A percentile compares a stretch with the other conserved stretches of the same genome.
Evolutionary conservation across 768 basidiomycete species (phyloP).

Genomic region (Daedalea quercina): DNA sequence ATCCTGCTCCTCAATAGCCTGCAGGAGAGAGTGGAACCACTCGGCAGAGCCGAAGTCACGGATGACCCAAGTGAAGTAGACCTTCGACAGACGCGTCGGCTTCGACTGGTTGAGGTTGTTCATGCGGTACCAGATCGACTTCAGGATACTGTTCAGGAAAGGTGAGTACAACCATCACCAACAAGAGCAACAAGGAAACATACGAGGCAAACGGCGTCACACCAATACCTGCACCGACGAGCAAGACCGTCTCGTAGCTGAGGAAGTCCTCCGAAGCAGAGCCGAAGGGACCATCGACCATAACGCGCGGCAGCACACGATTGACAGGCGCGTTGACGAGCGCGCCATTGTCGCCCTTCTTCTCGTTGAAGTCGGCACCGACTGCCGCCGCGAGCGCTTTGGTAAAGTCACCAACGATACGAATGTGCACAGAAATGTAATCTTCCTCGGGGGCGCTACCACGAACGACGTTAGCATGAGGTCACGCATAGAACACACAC

Average conservation of each 20-base stretch:
- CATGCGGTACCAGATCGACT: slow-evolving; percentile 95
- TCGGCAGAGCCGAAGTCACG: slow-evolving; percentile 85
- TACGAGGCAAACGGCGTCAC: slow-evolving; percentile 95
- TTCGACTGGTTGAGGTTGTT: slow-evolving; percentile 74
- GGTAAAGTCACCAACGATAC: slow-evolving; percentile 90
- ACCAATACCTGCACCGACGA: slow-evolving; percentile 94
- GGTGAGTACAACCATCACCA: neutral
- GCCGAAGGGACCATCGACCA: slow-evolving; percentile 96
- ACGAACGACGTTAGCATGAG: slow-evolving; percentile 1
- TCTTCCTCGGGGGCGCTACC: slow-evolving; percentile 88
- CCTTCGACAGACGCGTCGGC: slow-evolving; percentile 81
- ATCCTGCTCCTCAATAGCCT: slow-evolving; percentile 93
- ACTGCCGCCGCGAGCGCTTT: slow-evolving; percentile 71
- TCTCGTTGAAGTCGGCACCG: slow-evolving; percentile 73
- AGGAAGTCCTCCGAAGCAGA: slow-evolving; percentile 87
- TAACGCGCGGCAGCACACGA: slow-evolving; percentile 78
- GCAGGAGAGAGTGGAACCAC: slow-evolving; percentile 91
- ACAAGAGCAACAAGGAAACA: slow-evolving; percentile 30
- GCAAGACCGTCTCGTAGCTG: slow-evolving; percentile 81
- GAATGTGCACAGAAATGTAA: slow-evolving; percentile 90
- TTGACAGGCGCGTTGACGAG: slow-evolving; percentile 54
- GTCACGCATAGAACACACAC: neutral
- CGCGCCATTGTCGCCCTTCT: slow-evolving; percentile 49
- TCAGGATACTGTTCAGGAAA: slow-evolving; percentile 53
- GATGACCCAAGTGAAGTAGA: slow-evolving; percentile 95